Conservation (phyloP, 805 yeast genomes). For the Kluyveromyces dobzhanskii region DNA sequence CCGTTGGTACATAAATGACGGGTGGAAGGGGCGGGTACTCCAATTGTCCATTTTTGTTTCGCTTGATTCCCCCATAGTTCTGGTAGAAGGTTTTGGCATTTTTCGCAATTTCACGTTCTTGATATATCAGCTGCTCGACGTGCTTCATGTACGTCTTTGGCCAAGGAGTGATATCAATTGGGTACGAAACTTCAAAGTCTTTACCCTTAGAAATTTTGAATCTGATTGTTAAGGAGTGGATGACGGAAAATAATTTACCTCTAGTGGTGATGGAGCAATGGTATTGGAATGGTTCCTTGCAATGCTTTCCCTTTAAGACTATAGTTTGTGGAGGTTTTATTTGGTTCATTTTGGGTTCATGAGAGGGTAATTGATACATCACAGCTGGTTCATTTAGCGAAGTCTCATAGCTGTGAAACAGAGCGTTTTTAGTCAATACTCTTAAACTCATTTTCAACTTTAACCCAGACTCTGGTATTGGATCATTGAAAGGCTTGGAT, state of each 20-base stretch:
- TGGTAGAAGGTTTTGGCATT: conserved; percentile 28
- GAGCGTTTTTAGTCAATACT: conserved; percentile 22
- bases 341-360: conserved; percentile 8
- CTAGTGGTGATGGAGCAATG: conserved; percentile 44
- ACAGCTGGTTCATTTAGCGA: conserved; percentile 26
- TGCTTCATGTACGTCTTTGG: conserved; percentile 40
- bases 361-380: conserved; percentile 12
- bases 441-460: conserved; percentile 18
- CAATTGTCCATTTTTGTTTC: conserved; percentile 24
- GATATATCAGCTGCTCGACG: conserved; percentile 43
- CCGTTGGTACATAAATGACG: conserved; percentile 19
- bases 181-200: conserved; percentile 41
- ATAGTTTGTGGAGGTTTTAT: conserved; percentile 12
- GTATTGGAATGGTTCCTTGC: conserved; percentile 29
- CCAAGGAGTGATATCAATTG: conserved; percentile 48
- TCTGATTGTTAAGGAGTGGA: conserved; percentile 43
- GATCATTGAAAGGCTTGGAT: conserved; percentile 24
- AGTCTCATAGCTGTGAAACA: conserved; percentile 25
- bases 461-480: conserved; percentile 24
- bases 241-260: conserved; percentile 43
- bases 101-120: conserved; percentile 42
- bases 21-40: conserved; percentile 33
- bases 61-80: conserved; percentile 30
- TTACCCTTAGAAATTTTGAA: conserved; percentile 42
- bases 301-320: conserved; percentile 24